These are phyloP conservation scores for Jamesozyma hellenica DNA, from an alignment of 805 yeast genomes.

Conservation along the genomic window DNA sequence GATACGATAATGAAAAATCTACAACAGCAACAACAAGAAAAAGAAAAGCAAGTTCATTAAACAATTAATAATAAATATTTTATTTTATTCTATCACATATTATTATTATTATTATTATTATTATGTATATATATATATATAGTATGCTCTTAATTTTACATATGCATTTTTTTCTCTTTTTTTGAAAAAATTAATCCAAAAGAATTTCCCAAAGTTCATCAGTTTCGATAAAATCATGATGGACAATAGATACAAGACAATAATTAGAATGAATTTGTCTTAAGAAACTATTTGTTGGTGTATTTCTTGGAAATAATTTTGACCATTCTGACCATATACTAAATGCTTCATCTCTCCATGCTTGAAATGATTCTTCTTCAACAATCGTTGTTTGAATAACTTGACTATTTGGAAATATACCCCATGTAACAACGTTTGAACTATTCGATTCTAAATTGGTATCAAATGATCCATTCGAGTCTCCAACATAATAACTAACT, in stretches of 20 bases:
- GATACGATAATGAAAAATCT: conserved; percentile 6
- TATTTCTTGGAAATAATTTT: conserved; percentile 49
- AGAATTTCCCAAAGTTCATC: conserved; percentile 68
- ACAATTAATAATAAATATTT: not conserved
- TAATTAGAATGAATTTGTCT: conserved; percentile 51
- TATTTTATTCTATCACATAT: not conserved
- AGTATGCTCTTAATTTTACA: not conserved
- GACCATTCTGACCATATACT: conserved; percentile 90
- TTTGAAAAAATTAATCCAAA: conserved; percentile 20
- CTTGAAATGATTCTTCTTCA: conserved; percentile 84
- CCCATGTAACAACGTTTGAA: conserved; percentile 93
- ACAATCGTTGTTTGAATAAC: conserved; percentile 86
- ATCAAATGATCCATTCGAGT: conserved; percentile 43
- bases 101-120: too few relatives aligned
- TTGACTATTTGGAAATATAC: conserved; percentile 86
- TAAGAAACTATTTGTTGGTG: conserved; percentile 51
- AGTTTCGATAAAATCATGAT: conserved; percentile 71
- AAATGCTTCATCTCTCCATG: conserved; percentile 96
- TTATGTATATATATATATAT: not conserved
- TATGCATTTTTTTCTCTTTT: not conserved
- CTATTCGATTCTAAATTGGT: conserved; percentile 48
- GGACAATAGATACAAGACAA: conserved; percentile 73
- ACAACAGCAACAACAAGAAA: conserved; percentile 7
- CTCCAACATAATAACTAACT: conserved; percentile 70
- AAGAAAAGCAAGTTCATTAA: conserved; percentile 9